Evolutionary conservation across 2,329 filamentous ascomycete genomes (phyloP), one percentile per base, ranked within the genome.

Genomic region (Camptophora hylomeconis): DNA sequence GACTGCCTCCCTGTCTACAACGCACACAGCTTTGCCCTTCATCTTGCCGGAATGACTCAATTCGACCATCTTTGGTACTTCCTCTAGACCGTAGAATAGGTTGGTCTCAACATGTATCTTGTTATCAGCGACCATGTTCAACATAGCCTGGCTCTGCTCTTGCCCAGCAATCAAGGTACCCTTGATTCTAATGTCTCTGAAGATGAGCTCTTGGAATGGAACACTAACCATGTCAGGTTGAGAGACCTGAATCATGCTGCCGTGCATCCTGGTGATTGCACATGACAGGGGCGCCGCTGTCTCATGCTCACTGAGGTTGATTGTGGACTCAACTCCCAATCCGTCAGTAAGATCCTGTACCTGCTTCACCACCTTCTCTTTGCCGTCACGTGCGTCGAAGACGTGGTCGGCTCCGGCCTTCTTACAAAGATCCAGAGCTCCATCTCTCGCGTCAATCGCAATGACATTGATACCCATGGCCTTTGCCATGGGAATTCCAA

Each of bases 251-350:
- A 75, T 54, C 43, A 73, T 54, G 0, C 53, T 60, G 2, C 68
- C 69, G 42, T 75, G 71, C 59, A 67, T 72, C 42, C 58, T 63
- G 0, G 71, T 75, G 1, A 72, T 52, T 0, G 67, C 68, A 29
- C 64, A 69, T 0, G 58, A 61, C 13, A 62, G 47, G 4, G 57
- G 66, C 21, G 66, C 61, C 2, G 69, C 62, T 0, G 49, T 50
- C 2, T 53, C 45, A 11, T 65, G 62, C 37, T 74, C 69, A n/a
- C 59, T 59, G 1, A 75, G 45, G 26, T 64, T 65, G 8, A 75
- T 46, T 0, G 68, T 62, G 2, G 61, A 61, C 31, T 69, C 60
- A 1, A 59, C 69, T 1, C 69, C 65, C 6, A 49, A 34, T 0
- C 60, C 63, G 7, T 54, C 56, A 0, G 67, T 73, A 1, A 59